Conservation (phyloP, 306 rosid genomes). For the Senna siamea region DNA sequence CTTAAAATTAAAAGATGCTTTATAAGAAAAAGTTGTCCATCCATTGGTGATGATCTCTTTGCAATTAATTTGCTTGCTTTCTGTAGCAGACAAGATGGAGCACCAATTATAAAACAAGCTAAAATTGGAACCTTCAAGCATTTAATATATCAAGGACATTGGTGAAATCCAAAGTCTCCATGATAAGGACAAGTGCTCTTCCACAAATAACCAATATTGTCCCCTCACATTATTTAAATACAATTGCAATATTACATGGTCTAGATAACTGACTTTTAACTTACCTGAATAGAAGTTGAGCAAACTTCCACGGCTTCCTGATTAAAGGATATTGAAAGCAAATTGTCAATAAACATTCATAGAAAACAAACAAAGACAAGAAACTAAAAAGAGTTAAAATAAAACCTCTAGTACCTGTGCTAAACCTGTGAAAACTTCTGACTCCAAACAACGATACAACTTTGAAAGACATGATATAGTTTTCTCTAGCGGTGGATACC, state of each 20-base stretch:
- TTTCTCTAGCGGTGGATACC: slow-evolving; percentile 97
- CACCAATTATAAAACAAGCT: slow-evolving; percentile 39
- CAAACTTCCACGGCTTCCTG: slow-evolving; percentile 99
- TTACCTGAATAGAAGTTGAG: slow-evolving; percentile 85
- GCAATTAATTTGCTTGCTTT: slow-evolving; percentile 90
- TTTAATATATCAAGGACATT: slow-evolving; percentile 12
- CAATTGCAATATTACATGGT: neutral
- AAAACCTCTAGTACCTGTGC: slow-evolving; percentile 77
- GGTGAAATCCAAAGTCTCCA: slow-evolving; percentile 27
- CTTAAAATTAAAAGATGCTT: slow-evolving; percentile 92
- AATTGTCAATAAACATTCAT: slow-evolving; percentile 23
- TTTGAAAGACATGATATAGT: slow-evolving; percentile 92
- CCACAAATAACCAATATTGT: slow-evolving; percentile 3
- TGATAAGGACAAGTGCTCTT: neutral
- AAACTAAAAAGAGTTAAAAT: slow-evolving; percentile 22
- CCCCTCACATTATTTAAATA: slow-evolving; percentile 29
- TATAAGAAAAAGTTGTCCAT: slow-evolving; percentile 95
- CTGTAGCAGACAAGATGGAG: slow-evolving; percentile 54
- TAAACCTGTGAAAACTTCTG: slow-evolving; percentile 91
- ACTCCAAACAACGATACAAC: slow-evolving; percentile 91
- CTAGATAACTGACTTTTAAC: no score
- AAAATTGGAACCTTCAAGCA: slow-evolving; percentile 30
- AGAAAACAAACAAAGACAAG: neutral
- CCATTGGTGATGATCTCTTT: slow-evolving; percentile 92
- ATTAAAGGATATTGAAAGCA: slow-evolving; percentile 31